These are phyloP conservation scores for Isoetes taiwanensis DNA, from an alignment of 75 land plant species.

Conservation along the genomic window DNA sequence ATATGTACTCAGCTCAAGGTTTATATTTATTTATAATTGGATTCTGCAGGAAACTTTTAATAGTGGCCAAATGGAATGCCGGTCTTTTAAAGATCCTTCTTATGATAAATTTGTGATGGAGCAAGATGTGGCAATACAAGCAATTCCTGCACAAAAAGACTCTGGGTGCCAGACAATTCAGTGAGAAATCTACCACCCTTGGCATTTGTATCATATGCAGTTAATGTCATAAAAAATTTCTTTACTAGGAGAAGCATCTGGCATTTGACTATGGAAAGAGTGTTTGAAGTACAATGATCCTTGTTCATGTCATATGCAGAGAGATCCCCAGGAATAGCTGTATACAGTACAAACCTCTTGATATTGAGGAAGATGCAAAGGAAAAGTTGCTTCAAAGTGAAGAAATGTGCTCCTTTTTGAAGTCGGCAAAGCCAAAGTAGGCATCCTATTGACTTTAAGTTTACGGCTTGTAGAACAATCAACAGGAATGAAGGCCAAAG, in stretches of 20 bases:
- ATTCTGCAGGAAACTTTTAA: constrained; percentile 24
- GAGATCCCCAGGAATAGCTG: constrained; percentile 20
- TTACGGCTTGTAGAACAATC: too few relatives aligned
- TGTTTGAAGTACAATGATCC: too few relatives aligned
- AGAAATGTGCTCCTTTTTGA: constrained; percentile 18
- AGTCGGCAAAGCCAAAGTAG: constrained; percentile 13
- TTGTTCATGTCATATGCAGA: constrained; percentile 4
- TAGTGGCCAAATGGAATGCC: constrained; percentile 30
- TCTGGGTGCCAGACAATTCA: constrained; percentile 17
- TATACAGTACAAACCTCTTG: constrained; percentile 18
- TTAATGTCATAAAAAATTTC: too few relatives aligned
- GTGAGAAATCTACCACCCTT: not conserved
- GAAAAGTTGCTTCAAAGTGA: constrained; percentile 14
- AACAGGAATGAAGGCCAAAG: too few relatives aligned
- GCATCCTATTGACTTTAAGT: too few relatives aligned
- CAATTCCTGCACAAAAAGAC: constrained; percentile 18
- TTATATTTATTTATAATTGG: not conserved
- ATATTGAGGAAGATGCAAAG: not conserved
- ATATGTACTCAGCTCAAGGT: not conserved
- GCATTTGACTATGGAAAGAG: too few relatives aligned
- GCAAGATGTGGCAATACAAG: constrained; percentile 20
- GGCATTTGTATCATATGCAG: too few relatives aligned
- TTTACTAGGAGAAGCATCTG: too few relatives aligned
- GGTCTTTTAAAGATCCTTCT: constrained; percentile 31
- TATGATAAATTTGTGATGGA: constrained; percentile 24